phyloP scores from a whole-genome alignment of 2,329 filamentous ascomycete genomes.

The Hysterium pulicare region DNA sequence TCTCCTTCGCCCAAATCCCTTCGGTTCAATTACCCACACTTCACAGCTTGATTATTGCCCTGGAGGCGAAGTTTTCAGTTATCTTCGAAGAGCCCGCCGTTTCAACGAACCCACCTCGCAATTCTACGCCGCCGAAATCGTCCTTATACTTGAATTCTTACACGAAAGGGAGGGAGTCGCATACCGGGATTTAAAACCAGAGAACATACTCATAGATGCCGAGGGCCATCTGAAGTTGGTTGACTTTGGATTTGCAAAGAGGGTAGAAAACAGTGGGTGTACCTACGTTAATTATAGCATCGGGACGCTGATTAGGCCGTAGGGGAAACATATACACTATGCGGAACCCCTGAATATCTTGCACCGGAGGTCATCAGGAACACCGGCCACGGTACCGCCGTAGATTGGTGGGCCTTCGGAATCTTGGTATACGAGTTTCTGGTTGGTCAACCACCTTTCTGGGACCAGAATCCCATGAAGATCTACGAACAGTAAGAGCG shows the following conservation, averaged over 20 bases:
- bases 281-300: background rate
- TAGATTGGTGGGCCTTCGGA: constrained; percentile 86
- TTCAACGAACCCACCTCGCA: constrained; percentile 76
- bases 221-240: constrained; percentile 79
- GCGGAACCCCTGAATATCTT: constrained; percentile 79
- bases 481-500: constrained; percentile 66
- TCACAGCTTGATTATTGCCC: constrained; percentile 71
- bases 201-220: constrained; percentile 75
- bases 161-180: constrained; percentile 78
- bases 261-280: constrained; percentile 58
- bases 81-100: constrained; percentile 70
- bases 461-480: constrained; percentile 82
- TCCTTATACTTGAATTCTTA: constrained; percentile 74
- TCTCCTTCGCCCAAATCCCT: no score
- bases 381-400: constrained; percentile 68
- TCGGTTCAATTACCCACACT: no score
- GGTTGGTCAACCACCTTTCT: constrained; percentile 81
- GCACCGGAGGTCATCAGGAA: constrained; percentile 82
- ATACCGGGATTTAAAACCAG: constrained; percentile 78
- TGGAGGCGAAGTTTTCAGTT: constrained; percentile 81
- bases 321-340: constrained; percentile 77
- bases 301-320: constrained; percentile 4
- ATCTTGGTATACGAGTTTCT: constrained; percentile 83
- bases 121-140: constrained; percentile 82
- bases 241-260: constrained; percentile 83